Percentiles rank a stretch among this genome's conserved stretches.
Evolutionary conservation across 2,329 filamentous ascomycete species (phyloP).

Genomic region (Arthrobotrys megalospora): DNA sequence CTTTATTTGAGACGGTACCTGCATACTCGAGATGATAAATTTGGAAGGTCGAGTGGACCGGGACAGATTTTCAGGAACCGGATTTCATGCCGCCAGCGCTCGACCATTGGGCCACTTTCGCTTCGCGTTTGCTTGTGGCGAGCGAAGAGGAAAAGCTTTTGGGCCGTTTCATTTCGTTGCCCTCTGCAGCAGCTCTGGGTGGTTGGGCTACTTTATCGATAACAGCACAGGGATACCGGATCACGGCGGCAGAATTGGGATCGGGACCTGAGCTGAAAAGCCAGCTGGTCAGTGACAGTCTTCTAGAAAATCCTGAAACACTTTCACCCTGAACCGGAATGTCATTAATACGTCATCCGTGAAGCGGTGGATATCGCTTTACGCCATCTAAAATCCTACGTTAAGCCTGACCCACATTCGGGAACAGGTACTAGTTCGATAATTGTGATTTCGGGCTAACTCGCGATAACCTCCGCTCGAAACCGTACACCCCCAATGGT

Average conservation of each 20-base stretch:
- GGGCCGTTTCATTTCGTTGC: constrained; percentile 26
- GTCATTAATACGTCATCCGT: constrained; percentile 34
- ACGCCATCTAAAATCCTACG: constrained; percentile 27
- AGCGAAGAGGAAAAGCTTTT: constrained; percentile 4
- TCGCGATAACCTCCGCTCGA: constrained; percentile 22
- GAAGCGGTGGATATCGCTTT: constrained; percentile 16
- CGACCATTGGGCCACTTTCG: constrained; percentile 28
- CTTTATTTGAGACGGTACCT: constrained; percentile 58
- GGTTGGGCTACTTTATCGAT: constrained; percentile 38
- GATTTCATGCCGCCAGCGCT: constrained; percentile 31
- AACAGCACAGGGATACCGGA: constrained; percentile 12
- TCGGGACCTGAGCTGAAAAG: constrained; percentile 3
- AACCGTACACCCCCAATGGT: background rate
- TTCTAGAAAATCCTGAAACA: constrained; percentile 61
- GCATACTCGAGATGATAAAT: constrained; percentile 56
- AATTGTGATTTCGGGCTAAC: background rate
- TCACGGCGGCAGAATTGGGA: background rate
- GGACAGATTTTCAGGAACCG: constrained; percentile 49
- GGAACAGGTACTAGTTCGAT: background rate
- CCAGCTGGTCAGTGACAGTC: constrained; percentile 26
- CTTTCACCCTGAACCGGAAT: constrained; percentile 34
- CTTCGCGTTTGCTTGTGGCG: constrained; percentile 30
- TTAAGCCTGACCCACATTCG: constrained; percentile 5
- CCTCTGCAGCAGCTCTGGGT: background rate
- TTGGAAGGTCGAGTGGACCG: constrained; percentile 46